Conservation (phyloP, 108 stramenopile species). For the Mediolabrus comicus region DNA sequence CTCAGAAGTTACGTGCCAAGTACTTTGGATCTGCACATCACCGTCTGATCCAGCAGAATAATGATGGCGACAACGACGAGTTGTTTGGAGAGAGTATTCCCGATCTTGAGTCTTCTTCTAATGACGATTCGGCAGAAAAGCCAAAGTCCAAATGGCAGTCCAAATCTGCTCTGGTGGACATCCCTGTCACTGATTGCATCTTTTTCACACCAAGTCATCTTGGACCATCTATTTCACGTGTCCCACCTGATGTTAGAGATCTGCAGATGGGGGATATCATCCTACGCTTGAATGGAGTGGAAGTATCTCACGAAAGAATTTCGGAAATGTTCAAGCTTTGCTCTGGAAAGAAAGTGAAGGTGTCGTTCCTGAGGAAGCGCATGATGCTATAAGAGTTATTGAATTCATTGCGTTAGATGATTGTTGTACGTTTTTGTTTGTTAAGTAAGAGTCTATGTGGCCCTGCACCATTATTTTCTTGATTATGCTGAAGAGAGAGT, state of each 20-base stretch:
- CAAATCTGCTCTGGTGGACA: neutral
- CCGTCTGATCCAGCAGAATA: neutral
- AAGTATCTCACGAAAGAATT: constrained; percentile 16
- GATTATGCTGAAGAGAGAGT: neutral
- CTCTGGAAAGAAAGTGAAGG: constrained; percentile 4
- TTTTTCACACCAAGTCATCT: constrained; percentile 13
- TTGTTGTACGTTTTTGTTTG: neutral
- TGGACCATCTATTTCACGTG: constrained; percentile 4
- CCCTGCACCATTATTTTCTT: neutral
- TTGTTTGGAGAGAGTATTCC: neutral
- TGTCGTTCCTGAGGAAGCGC: constrained; percentile 20
- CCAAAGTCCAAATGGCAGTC: constrained; percentile 16
- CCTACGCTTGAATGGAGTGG: constrained; percentile 23
- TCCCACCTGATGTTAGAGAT: neutral
- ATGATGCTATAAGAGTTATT: neutral
- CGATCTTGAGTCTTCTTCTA: neutral
- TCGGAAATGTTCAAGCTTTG: constrained; percentile 3
- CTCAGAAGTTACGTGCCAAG: constrained; percentile 1
- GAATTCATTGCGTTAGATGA: neutral
- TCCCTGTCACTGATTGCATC: neutral
- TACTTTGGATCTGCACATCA: neutral
- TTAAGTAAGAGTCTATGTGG: neutral
- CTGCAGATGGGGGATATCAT: constrained; percentile 25
- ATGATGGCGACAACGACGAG: neutral
- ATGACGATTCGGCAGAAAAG: constrained; percentile 3